These are phyloP conservation scores for Eimeria sp. DNA, from an alignment of 169 alveolate genomes.

Conservation along the genomic window DNA sequence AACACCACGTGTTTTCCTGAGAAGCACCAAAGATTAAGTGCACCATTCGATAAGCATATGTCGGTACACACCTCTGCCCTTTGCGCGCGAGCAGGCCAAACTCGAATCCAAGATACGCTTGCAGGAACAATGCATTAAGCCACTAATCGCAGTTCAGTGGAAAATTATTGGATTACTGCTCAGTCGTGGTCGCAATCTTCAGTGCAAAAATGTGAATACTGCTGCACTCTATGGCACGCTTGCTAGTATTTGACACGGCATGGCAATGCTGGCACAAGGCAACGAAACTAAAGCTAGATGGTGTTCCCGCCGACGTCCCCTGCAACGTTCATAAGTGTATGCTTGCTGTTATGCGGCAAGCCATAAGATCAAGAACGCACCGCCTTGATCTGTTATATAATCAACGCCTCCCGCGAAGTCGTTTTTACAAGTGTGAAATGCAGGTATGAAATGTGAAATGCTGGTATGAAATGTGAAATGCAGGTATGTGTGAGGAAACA, in stretches of 20 bases:
- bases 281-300: not conserved
- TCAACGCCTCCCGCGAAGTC: not conserved
- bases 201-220: too few relatives aligned
- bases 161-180: too few relatives aligned
- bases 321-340: not conserved
- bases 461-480: too few relatives aligned
- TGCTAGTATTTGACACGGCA: too few relatives aligned
- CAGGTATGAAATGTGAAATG: too few relatives aligned
- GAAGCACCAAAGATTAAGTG: not conserved
- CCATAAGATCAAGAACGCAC: not conserved
- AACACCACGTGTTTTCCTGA: not conserved
- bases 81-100: not conserved
- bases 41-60: not conserved
- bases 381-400: not conserved
- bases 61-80: not conserved
- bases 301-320: not conserved
- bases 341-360: not conserved
- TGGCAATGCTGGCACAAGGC: too few relatives aligned
- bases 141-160: not conserved
- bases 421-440: not conserved
- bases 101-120: not conserved
- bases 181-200: too few relatives aligned
- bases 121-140: not conserved
- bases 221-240: too few relatives aligned
- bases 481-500: too few relatives aligned